phyloP scores from a whole-genome alignment of 306 rosid genomes.

The Lagenaria siceraria region DNA sequence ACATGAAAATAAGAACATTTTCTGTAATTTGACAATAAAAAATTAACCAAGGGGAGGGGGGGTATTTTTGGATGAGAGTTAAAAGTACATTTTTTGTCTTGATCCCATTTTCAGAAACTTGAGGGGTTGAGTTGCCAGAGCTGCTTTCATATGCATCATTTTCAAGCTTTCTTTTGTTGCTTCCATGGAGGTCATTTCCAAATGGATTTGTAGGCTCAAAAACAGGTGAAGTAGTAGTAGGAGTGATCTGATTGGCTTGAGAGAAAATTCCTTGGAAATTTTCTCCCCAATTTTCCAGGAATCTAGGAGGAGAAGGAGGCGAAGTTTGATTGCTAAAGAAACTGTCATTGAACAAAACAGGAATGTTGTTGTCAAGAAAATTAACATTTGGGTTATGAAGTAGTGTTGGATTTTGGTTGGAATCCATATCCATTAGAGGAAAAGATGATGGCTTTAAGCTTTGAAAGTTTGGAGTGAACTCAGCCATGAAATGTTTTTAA shows the following conservation, averaged over 20 bases:
- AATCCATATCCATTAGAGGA: constrained; percentile 49
- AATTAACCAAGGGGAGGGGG: no score
- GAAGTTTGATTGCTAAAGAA: constrained; percentile 30
- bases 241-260: constrained; percentile 17
- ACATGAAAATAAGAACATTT: not conserved
- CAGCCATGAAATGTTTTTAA: constrained; percentile 47
- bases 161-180: constrained; percentile 43
- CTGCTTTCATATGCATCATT: constrained; percentile 33
- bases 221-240: not conserved
- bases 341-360: constrained; percentile 33
- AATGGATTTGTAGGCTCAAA: constrained; percentile 5
- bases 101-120: constrained; percentile 40
- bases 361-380: constrained; percentile 37
- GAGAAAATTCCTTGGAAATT: constrained; percentile 25
- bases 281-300: constrained; percentile 36
- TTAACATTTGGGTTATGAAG: constrained; percentile 19
- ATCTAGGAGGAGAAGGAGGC: constrained; percentile 19
- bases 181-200: constrained; percentile 24
- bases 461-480: constrained; percentile 47
- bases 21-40: not conserved
- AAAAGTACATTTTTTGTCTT: constrained; percentile 29
- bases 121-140: constrained; percentile 47
- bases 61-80: not conserved
- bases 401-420: constrained; percentile 27
- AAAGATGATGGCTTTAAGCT: constrained; percentile 41